These are phyloP conservation scores for Debaryomycetaceae sp. DNA, from an alignment of 1,139 yeast species.

Conservation along the genomic window DNA sequence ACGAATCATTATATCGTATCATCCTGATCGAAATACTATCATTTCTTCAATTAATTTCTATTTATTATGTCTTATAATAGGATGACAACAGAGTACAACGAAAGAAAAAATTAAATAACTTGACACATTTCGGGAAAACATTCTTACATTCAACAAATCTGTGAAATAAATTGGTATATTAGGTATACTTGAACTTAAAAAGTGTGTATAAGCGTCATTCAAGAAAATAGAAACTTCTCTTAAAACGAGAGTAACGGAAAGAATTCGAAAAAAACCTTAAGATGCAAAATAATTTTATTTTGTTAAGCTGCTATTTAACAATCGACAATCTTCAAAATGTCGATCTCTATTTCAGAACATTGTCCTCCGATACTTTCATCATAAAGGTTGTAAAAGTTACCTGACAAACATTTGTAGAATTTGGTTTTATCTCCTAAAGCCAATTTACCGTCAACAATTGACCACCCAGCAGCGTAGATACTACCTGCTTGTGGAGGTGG, in stretches of 20 bases:
- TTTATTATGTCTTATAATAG: no score
- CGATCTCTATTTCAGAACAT: slow-evolving; percentile 36
- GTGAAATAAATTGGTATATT: not conserved
- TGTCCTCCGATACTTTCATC: slow-evolving; percentile 38
- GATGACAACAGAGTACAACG: no score
- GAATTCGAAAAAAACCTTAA: not conserved
- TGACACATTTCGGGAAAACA: no score
- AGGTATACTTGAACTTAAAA: not conserved
- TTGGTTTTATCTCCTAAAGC: slow-evolving; percentile 38
- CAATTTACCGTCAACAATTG: slow-evolving; percentile 37
- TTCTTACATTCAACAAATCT: no score
- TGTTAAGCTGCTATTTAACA: slow-evolving; percentile 17
- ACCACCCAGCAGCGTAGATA: slow-evolving; percentile 84
- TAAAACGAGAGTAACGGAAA: not conserved
- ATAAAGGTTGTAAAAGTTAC: slow-evolving; percentile 43
- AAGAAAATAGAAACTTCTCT: not conserved
- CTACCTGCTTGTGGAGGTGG: slow-evolving; percentile 92
- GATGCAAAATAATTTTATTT: slow-evolving; percentile 1
- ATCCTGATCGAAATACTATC: no score
- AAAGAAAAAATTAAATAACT: no score
- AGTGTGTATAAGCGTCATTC: slow-evolving; percentile 1
- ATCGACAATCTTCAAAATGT: slow-evolving; percentile 28
- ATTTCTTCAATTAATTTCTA: no score
- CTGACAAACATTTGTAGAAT: slow-evolving; percentile 42
- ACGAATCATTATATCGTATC: no score